Percentiles rank a stretch among this genome's conserved stretches.
Conservation (phyloP, 805 yeast genomes). For the Yarrowia deformans region DNA sequence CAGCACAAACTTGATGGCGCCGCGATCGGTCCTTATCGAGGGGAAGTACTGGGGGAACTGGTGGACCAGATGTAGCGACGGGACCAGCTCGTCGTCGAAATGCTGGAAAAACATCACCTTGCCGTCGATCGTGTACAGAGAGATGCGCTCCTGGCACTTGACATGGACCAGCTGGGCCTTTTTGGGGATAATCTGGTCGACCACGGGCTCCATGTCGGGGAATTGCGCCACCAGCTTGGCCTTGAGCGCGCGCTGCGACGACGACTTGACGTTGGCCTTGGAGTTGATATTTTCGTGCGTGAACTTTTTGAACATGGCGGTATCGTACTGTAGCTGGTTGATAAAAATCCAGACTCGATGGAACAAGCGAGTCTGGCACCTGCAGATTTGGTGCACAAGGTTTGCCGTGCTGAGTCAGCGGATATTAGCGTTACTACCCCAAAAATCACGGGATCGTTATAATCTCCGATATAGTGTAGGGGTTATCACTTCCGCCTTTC, state of each 20-base stretch:
- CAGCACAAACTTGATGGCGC: conserved; percentile 94
- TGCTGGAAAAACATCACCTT: conserved; percentile 82
- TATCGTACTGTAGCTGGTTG: background rate
- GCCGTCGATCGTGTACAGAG: conserved; percentile 73
- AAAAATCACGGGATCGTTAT: background rate
- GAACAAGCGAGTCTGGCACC: background rate
- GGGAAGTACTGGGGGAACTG: conserved; percentile 79
- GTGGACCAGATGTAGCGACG: conserved; percentile 61
- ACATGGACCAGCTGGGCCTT: conserved; percentile 79
- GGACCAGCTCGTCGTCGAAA: conserved; percentile 77
- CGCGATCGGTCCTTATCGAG: conserved; percentile 87
- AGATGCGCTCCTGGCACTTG: conserved; percentile 90
- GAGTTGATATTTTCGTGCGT: conserved; percentile 87
- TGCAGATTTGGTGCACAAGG: conserved; percentile 39
- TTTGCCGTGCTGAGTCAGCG: background rate
- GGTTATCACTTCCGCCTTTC: conserved; percentile 39
- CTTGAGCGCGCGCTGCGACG: conserved; percentile 90
- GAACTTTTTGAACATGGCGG: conserved; percentile 57
- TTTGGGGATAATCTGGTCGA: conserved; percentile 87
- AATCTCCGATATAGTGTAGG: conserved; percentile 41
- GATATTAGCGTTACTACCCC: background rate
- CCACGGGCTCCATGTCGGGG: conserved; percentile 73
- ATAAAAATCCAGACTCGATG: background rate
- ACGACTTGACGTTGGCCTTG: conserved; percentile 88
- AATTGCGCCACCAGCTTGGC: conserved; percentile 74